These are phyloP conservation scores for Aspergillus versicolor DNA, from an alignment of 2,329 filamentous ascomycete genomes.

Conservation along the genomic window DNA sequence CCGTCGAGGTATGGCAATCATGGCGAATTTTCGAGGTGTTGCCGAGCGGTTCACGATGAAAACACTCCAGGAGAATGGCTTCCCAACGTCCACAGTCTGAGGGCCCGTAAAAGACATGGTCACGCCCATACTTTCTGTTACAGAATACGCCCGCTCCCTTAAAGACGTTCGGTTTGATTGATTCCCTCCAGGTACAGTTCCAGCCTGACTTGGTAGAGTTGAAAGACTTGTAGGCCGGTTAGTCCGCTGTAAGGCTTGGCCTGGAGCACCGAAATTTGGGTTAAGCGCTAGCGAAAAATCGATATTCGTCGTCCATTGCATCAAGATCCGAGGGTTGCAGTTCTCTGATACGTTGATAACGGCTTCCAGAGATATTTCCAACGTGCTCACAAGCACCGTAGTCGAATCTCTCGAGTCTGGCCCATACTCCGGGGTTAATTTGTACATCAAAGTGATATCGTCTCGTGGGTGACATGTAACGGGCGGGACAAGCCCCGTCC, in stretches of 20 bases:
- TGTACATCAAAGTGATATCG: conserved; percentile 58
- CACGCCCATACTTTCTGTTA: conserved; percentile 45
- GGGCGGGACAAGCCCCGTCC: conserved; percentile 35
- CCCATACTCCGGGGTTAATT: conserved; percentile 44
- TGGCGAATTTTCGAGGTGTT: conserved; percentile 53
- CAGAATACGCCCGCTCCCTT: conserved; percentile 38
- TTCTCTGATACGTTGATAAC: conserved; percentile 40
- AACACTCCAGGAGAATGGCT: conserved; percentile 55
- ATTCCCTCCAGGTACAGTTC: conserved; percentile 12
- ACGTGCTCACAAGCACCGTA: conserved; percentile 38
- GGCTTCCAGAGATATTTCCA: conserved; percentile 50
- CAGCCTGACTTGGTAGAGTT: conserved; percentile 27
- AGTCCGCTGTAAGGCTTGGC: conserved; percentile 45
- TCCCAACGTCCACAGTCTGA: conserved; percentile 48
- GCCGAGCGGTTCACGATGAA: conserved; percentile 60
- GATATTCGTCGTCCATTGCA: conserved; percentile 51
- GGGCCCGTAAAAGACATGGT: conserved; percentile 59
- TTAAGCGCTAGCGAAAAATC: conserved; percentile 50
- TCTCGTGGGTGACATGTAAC: conserved; percentile 53
- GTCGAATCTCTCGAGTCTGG: conserved; percentile 36
- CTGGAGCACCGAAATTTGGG: conserved; percentile 47
- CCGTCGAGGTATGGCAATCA: conserved; percentile 53
- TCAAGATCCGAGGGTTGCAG: conserved; percentile 46
- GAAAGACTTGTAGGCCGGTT: conserved; percentile 47
- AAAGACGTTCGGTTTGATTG: conserved; percentile 33